phyloP scores from a whole-genome alignment of 345 rosid genomes.

The Eucalyptus virginea region DNA sequence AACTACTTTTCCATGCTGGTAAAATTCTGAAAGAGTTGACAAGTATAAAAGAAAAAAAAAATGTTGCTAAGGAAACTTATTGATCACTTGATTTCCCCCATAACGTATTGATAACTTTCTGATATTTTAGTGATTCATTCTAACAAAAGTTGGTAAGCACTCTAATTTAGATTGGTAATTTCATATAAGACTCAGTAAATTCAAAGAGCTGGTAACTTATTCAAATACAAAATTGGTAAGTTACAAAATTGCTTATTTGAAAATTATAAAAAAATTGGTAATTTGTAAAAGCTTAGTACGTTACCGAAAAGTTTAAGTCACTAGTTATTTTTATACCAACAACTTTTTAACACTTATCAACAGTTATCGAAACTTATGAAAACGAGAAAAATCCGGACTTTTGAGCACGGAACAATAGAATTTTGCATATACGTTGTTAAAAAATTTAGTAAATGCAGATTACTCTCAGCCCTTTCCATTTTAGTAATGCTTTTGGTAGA shows the following conservation, averaged over 20 bases:
- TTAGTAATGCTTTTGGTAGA: neutral
- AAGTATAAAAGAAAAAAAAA: neutral
- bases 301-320: neutral
- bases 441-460: neutral
- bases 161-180: neutral
- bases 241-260: neutral
- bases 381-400: neutral
- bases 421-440: neutral
- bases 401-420: neutral
- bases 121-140: neutral
- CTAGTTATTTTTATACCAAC: neutral
- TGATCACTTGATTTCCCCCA: neutral
- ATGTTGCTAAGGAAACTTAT: neutral
- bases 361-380: neutral
- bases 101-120: neutral
- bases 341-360: neutral
- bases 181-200: neutral
- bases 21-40: neutral
- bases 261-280: neutral
- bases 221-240: neutral
- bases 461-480: neutral
- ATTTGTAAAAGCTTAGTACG: neutral
- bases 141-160: neutral
- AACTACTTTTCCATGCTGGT: neutral
- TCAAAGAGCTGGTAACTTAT: neutral